These are phyloP conservation scores for Tuber borchii DNA, from an alignment of 495 filamentous ascomycete genomes.

Conservation along the genomic window DNA sequence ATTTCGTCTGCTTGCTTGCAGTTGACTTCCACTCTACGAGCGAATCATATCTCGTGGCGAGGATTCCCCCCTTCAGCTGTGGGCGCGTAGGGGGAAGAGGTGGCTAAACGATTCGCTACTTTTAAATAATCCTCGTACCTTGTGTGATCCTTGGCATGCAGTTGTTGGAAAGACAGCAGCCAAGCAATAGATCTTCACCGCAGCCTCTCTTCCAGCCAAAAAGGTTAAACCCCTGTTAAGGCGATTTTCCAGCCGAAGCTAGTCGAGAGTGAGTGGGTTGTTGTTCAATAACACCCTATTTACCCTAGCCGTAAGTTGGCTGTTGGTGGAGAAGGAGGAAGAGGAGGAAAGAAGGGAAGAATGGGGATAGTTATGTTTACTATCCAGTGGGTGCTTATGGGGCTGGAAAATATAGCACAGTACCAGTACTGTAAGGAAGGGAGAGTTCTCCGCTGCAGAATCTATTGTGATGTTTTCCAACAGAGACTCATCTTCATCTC, in stretches of 20 bases:
- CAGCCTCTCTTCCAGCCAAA: neutral
- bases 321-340: neutral
- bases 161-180: neutral
- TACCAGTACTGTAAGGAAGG: neutral
- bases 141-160: neutral
- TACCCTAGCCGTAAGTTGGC: neutral
- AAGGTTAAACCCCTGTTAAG: neutral
- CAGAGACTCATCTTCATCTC: neutral
- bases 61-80: neutral
- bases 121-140: neutral
- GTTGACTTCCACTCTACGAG: neutral
- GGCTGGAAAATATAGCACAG: neutral
- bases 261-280: neutral
- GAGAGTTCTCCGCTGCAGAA: neutral
- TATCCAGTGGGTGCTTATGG: neutral
- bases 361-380: neutral
- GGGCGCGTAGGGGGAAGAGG: neutral
- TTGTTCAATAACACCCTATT: neutral
- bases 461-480: neutral
- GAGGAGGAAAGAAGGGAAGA: neutral
- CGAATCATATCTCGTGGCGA: conserved; percentile 1
- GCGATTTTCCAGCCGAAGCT: neutral
- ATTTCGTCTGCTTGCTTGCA: neutral
- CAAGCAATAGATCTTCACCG: neutral
- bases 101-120: conserved; percentile 3